Evolutionary conservation across 768 basidiomycete genomes (phyloP).

Genomic region (Hypholoma fasciculare): DNA sequence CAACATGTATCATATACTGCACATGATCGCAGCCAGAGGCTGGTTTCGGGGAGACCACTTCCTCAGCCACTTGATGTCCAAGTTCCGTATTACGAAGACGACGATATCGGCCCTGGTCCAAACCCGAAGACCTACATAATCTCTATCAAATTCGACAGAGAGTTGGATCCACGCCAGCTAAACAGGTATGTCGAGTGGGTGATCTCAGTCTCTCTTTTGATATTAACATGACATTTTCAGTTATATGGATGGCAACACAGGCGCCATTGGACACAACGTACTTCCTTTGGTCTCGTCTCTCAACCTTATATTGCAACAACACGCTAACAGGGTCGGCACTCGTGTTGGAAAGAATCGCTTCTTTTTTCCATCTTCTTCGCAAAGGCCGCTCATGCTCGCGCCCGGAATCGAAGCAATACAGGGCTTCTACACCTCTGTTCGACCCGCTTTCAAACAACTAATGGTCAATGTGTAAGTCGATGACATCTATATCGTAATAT

Average conservation of each 20-base stretch:
- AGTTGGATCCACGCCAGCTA: constrained; percentile 35
- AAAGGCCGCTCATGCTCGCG: constrained; percentile 25
- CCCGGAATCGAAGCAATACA: constrained; percentile 37
- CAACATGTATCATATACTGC: constrained; percentile 47
- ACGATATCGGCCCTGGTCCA: constrained; percentile 31
- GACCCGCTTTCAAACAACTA: constrained; percentile 47
- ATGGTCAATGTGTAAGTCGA: constrained; percentile 52
- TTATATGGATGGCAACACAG: constrained; percentile 47
- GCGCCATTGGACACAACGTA: constrained; percentile 45
- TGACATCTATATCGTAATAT: neutral
- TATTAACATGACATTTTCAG: constrained; percentile 28
- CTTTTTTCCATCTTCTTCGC: constrained; percentile 45
- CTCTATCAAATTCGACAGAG: constrained; percentile 39
- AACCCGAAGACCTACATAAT: constrained; percentile 43
- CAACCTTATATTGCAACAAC: constrained; percentile 56
- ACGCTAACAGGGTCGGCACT: constrained; percentile 44
- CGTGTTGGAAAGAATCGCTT: constrained; percentile 56
- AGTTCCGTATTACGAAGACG: constrained; percentile 43
- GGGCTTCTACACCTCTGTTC: constrained; percentile 52
- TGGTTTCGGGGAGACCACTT: constrained; percentile 45
- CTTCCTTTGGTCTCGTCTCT: constrained; percentile 55
- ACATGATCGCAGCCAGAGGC: constrained; percentile 47
- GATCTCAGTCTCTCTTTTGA: no score
- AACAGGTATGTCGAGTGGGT: constrained; percentile 27
- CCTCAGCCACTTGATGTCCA: constrained; percentile 43